phyloP scores from a whole-genome alignment of 129 eudicot species.

The Centaurea solstitialis region DNA sequence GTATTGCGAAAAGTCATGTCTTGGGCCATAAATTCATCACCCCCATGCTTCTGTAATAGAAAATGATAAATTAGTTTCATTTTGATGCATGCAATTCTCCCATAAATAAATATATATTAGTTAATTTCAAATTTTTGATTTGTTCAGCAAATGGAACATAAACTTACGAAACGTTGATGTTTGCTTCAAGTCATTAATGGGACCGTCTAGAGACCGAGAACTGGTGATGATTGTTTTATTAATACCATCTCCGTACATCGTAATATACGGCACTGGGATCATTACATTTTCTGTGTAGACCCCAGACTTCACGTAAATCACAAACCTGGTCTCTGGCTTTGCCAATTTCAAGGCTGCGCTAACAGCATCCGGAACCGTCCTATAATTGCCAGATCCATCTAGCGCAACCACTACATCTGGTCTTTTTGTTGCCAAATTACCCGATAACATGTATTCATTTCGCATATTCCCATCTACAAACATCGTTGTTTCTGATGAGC shows the following conservation, averaged over 20 bases:
- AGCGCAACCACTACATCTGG: constrained; percentile 23
- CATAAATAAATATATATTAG: too few relatives aligned
- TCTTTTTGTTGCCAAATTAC: not conserved
- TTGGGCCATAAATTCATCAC: not conserved
- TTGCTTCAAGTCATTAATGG: constrained; percentile 14
- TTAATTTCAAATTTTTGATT: too few relatives aligned
- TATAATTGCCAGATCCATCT: constrained; percentile 33
- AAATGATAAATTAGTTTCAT: too few relatives aligned
- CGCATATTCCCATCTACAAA: not conserved
- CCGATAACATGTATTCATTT: not conserved
- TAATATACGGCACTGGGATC: too few relatives aligned
- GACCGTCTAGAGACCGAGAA: not conserved
- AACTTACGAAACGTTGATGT: constrained; percentile 34
- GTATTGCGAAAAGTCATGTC: constrained; percentile 1
- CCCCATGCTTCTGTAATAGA: not conserved
- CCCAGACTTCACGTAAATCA: not conserved
- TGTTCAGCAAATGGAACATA: not conserved
- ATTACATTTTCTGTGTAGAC: too few relatives aligned
- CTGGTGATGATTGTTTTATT: not conserved
- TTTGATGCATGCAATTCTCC: too few relatives aligned
- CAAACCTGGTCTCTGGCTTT: constrained; percentile 7
- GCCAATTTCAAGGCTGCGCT: not conserved
- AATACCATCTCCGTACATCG: too few relatives aligned
- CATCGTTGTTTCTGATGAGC: constrained; percentile 14
- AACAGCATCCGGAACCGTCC: constrained; percentile 21